Evolutionary conservation across 345 rosid species (phyloP), one percentile per base, ranked within the genome.

Genomic region (Draba incana): DNA sequence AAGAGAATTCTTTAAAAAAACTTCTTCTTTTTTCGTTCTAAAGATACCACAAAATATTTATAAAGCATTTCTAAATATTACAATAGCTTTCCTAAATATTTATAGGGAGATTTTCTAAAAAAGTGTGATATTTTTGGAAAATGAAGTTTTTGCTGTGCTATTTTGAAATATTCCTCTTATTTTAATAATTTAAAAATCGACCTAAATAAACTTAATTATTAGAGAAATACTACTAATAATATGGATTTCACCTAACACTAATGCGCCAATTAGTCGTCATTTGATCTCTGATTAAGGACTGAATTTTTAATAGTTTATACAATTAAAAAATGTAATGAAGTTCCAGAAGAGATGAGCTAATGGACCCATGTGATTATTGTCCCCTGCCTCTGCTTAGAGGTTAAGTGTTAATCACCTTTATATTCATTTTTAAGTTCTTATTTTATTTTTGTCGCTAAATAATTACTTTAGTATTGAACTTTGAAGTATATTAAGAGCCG

Each of bases 301-400:
- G 41, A 10, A 24, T 4, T 37, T 23, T 54, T 41, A 65, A 42
- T 57, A 55, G 2, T 35, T 51, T 58, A 50, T 42, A 30, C 42
- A 50, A 57, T 43, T 51, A 31, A 50, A 56, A 58, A 31, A n/a
- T 20, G 12, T 33, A 2, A 6, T 43, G 16, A 66, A 66, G 62
- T 74, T 66, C 72, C 72, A 74, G 77, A 74, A 66, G 56, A 45
- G 11, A 61, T 59, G 63, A 74, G 72, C 57, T 66, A 63, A 63
- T 51, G 71, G 62, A 59, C 72, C 77, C 77, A 74, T 59, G 77
- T 74, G 77, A 59, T 35, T 33, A 51, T 50, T 74, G 77, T 74
- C 72, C 67, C 68, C 77, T 51, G 72, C 72, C 15, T 66, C 62
- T 66, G 62, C 68, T 66, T 59, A 74, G 72, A 66, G 77, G 72